A percentile compares a stretch with the other conserved stretches of the same genome.
Evolutionary conservation across 768 basidiomycete genomes (phyloP).

Genomic region (Daedaleopsis nitida): DNA sequence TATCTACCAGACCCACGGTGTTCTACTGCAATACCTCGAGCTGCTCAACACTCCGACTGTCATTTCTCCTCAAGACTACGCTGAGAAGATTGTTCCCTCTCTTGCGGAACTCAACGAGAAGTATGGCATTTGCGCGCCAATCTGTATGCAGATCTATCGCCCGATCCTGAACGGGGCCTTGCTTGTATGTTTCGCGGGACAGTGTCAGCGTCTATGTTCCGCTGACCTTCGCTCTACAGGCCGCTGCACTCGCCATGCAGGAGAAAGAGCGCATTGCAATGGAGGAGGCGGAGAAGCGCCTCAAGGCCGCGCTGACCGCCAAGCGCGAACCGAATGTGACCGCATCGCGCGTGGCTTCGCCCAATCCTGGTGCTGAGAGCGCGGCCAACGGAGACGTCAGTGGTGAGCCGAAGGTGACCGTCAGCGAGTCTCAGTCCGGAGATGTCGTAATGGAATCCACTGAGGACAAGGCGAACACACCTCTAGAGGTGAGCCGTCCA

Average conservation of each 20-base stretch:
- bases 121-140: constrained; percentile 81
- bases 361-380: constrained; percentile 36
- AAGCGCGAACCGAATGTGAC: constrained; percentile 68
- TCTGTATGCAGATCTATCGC: constrained; percentile 93
- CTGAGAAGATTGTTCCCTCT: constrained; percentile 71
- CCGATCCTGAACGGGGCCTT: constrained; percentile 71
- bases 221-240: constrained; percentile 35
- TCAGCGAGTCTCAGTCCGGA: constrained; percentile 25
- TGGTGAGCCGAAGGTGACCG: constrained; percentile 24
- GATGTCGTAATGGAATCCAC: constrained; percentile 18
- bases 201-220: no score
- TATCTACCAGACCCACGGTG: constrained; percentile 75
- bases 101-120: constrained; percentile 69
- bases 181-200: constrained; percentile 45
- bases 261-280: constrained; percentile 70
- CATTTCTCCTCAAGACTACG: constrained; percentile 71
- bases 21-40: constrained; percentile 90
- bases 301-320: constrained; percentile 78
- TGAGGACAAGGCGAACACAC: constrained; percentile 1
- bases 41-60: constrained; percentile 75
- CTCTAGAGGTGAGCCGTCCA: constrained; percentile 8
- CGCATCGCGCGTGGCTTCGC: constrained; percentile 66
- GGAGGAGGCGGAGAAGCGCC: constrained; percentile 77
- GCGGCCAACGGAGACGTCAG: constrained; percentile 26
- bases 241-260: constrained; percentile 60